These are phyloP conservation scores for Amborella trichopoda DNA, from an alignment of 164 flowering plant genomes.

Conservation along the genomic window DNA sequence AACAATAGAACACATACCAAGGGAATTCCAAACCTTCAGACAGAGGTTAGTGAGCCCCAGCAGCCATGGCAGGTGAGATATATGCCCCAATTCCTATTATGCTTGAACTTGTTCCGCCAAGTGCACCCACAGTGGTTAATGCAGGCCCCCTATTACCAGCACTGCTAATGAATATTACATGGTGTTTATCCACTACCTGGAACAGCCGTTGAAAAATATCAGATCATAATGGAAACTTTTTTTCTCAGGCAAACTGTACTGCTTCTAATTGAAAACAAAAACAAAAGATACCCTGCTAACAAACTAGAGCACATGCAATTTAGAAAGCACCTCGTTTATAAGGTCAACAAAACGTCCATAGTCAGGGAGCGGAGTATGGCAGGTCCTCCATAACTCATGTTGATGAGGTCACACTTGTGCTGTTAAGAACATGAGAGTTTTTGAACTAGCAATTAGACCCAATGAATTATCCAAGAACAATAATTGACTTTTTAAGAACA, in stretches of 20 bases:
- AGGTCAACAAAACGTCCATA: constrained; percentile 98
- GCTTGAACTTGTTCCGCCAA: constrained; percentile 93
- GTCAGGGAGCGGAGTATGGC: constrained; percentile 75
- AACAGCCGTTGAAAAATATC: too few species aligned
- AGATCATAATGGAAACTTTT: too few species aligned
- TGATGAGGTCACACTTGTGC: constrained; percentile 98
- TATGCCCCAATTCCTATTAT: constrained; percentile 97
- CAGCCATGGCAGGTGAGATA: constrained; percentile 98
- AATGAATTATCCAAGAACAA: too few species aligned
- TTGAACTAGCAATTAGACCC: too few species aligned
- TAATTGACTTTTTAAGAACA: too few species aligned
- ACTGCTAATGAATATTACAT: constrained; percentile 79
- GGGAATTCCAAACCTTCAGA: constrained; percentile 88
- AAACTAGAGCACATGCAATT: not conserved
- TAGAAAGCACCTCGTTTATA: constrained; percentile 57
- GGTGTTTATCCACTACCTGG: constrained; percentile 90
- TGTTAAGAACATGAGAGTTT: constrained; percentile 30
- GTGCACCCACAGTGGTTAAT: constrained; percentile 94
- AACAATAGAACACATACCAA: too few species aligned
- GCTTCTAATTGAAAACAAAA: too few species aligned
- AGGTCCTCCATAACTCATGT: constrained; percentile 97
- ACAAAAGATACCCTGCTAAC: too few species aligned
- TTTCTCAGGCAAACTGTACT: too few species aligned
- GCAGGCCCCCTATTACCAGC: constrained; percentile 99
- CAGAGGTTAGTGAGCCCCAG: constrained; percentile 92